Base-by-base conservation (phyloP, 1,284 basidiomycete genomes). In the Tilletia caries region DNA sequence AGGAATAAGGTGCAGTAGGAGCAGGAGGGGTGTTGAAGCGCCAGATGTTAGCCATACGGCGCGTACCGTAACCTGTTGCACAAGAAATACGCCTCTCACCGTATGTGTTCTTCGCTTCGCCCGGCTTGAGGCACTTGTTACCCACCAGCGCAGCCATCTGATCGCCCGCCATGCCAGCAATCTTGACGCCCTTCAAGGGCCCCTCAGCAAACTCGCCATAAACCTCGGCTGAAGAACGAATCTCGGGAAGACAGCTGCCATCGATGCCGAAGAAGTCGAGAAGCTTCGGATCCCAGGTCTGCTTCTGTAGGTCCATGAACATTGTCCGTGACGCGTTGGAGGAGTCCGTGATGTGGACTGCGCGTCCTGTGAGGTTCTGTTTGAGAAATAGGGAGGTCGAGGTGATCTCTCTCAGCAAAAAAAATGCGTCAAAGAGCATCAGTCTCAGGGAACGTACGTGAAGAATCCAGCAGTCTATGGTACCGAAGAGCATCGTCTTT, bases 261-360 rank as follows among this genome's bases (percentile, higher is more conserved):
- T 90, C 89, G 80, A 98, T 84, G 67, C 87, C 90, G 78, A 98
- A 98, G 86, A 98, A 98, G 46, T 90, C 87, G 76, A 96, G 87
- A 34, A 98, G 88, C 50, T 87, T 87, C 1, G 88, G 86, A 77
- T 93, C 92, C 93, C 94, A 98, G 80, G 89, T 77, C 43, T 96
- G 87, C 0, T 90, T 91, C 62, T 86, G 86, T 69, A 95, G 86
- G 82, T 95, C 92, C 85, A 97, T 89, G 68, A 98, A 89, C 69
- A 98, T 90, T 0, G 95, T 98, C 62, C 95, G 91, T 1, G 95
- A 98, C 1, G 95, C 95, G 83, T 98, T 98, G 68, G 93, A 93
- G n/a, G 92, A 90, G 83, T 98, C 95, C 75, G 90, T 91, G 74
- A 96, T 89, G 85, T 98, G 94, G n/a, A 92, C 85, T 60, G 89